Percentiles rank a stretch among this genome's conserved stretches.
Evolutionary conservation across 2,329 filamentous ascomycete species (phyloP).

Genomic region (Thelonectria blattea): DNA sequence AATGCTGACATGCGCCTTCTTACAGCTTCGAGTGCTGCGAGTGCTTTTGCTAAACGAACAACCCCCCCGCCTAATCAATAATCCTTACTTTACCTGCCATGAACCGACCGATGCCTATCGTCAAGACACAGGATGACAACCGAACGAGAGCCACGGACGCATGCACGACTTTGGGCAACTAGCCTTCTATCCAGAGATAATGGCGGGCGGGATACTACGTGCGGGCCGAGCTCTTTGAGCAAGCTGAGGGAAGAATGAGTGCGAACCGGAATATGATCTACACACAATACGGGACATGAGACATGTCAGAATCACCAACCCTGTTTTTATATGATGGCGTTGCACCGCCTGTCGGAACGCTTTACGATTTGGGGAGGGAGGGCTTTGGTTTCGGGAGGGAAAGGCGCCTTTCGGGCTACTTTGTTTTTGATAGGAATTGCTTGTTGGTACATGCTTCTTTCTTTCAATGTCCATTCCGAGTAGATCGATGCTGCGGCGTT

Average conservation of each 20-base stretch:
- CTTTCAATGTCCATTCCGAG: neutral
- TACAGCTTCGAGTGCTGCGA: constrained; percentile 50
- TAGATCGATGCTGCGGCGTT: neutral
- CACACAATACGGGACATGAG: constrained; percentile 11
- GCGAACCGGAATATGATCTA: constrained; percentile 8
- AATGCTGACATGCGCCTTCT: neutral
- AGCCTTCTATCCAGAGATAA: neutral
- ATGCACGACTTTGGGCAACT: neutral
- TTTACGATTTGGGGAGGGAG: neutral
- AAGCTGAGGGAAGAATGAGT: neutral
- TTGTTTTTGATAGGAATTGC: constrained; percentile 1
- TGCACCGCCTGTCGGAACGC: neutral
- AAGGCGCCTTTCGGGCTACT: neutral
- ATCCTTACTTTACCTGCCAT: neutral
- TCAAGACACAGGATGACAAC: neutral
- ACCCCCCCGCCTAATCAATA: neutral
- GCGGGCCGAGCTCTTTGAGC: neutral
- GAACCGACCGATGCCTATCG: neutral
- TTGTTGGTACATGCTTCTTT: neutral
- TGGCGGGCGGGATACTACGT: neutral
- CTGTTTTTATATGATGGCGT: constrained; percentile 2
- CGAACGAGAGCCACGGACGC: neutral
- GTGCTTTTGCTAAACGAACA: constrained; percentile 43
- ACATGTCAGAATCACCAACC: neutral
- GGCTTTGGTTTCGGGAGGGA: neutral